Conservation (phyloP, 495 filamentous ascomycete species). For the Tuber magnatum region DNA sequence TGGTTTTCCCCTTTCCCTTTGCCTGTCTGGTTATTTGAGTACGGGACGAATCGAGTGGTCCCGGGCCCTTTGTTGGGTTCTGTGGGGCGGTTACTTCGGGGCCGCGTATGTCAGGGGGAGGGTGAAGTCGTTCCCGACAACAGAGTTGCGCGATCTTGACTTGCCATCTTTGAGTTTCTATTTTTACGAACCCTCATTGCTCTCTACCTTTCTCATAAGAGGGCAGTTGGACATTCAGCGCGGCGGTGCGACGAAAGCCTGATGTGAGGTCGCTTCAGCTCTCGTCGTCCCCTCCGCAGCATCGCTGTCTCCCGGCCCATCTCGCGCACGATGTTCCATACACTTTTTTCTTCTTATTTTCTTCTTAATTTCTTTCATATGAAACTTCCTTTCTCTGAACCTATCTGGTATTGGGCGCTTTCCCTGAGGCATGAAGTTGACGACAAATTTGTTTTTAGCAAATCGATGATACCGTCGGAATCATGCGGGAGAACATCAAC, state of each 20-base stretch:
- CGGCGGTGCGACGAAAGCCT: background rate
- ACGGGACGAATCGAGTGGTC: background rate
- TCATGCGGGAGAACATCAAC: constrained; percentile 92
- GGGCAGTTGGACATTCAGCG: background rate
- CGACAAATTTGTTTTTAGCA: constrained; percentile 52
- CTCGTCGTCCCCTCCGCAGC: background rate
- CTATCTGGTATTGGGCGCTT: constrained; percentile 6
- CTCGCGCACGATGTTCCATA: background rate
- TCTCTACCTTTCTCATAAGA: background rate
- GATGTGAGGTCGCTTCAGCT: background rate
- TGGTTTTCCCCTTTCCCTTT: constrained; percentile 45
- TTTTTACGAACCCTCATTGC: background rate
- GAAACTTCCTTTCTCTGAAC: constrained; percentile 1
- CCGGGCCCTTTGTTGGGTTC: background rate
- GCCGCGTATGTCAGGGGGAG: background rate
- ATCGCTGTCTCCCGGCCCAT: background rate
- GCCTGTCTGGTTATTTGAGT: constrained; percentile 10
- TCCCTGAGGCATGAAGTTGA: background rate
- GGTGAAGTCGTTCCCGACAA: background rate
- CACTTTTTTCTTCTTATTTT: background rate
- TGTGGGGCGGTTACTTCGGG: background rate
- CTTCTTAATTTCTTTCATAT: background rate
- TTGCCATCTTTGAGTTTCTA: constrained; percentile 1
- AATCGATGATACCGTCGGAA: constrained; percentile 89
- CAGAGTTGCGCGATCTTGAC: background rate